Percentiles rank a stretch among this genome's conserved stretches.
phyloP scores from a whole-genome alignment of 2,329 filamentous ascomycete genomes.

The Fusarium bactridioides region DNA sequence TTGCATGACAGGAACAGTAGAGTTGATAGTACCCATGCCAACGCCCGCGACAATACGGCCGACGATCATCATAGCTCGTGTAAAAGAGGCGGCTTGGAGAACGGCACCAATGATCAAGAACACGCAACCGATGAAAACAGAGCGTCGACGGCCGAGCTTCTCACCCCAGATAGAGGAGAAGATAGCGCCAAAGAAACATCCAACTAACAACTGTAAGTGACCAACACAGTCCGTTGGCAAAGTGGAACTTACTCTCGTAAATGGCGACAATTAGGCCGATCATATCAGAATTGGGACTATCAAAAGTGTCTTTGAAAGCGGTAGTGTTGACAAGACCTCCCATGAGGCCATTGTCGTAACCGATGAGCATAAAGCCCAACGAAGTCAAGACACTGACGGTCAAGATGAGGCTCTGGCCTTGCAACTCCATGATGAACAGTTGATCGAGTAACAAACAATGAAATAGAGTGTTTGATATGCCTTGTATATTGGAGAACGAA shows the following conservation, averaged over 20 bases:
- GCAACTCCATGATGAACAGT: conserved; percentile 16
- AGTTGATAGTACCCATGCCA: conserved; percentile 56
- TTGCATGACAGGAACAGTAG: conserved; percentile 54
- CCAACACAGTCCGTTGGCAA: neutral
- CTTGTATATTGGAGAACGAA: neutral
- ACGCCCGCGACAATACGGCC: conserved; percentile 57
- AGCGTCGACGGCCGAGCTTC: conserved; percentile 52
- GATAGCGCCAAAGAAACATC: conserved; percentile 43
- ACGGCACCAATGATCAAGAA: conserved; percentile 56
- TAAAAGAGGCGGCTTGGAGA: conserved; percentile 54
- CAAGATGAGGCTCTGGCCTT: conserved; percentile 50
- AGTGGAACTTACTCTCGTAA: conserved; percentile 45
- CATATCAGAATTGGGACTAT: conserved; percentile 50
- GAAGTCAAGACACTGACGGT: conserved; percentile 55
- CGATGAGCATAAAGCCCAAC: conserved; percentile 57
- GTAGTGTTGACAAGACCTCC: conserved; percentile 51
- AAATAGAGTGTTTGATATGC: neutral
- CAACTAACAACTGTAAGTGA: conserved; percentile 28
- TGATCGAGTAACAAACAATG: neutral
- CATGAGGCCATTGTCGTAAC: conserved; percentile 57
- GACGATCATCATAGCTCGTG: conserved; percentile 54
- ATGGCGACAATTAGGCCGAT: conserved; percentile 58
- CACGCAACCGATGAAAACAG: conserved; percentile 51
- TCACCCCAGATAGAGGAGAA: conserved; percentile 52
- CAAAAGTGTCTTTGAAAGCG: conserved; percentile 52